Evolutionary conservation across 495 filamentous ascomycete species (phyloP).

Genomic region (Neurospora tetraspora): DNA sequence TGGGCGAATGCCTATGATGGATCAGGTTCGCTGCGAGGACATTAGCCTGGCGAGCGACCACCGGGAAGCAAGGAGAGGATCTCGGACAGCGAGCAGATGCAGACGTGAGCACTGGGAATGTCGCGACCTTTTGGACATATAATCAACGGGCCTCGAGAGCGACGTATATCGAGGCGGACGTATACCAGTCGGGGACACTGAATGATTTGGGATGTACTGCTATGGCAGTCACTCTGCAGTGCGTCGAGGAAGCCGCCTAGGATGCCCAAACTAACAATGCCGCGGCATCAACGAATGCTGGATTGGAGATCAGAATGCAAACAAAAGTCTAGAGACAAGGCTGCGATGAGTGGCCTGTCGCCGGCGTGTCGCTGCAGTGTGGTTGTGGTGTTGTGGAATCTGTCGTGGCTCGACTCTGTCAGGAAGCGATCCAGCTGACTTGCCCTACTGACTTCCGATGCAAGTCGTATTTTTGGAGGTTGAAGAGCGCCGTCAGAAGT

Average conservation of each 20-base stretch:
- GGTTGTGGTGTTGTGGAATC: not conserved
- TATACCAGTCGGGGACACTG: not conserved
- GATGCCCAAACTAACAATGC: not conserved
- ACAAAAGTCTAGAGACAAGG: not conserved
- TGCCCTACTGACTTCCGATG: not conserved
- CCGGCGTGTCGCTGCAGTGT: not conserved
- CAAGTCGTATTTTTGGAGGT: constrained; percentile 6
- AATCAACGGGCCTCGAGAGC: not conserved
- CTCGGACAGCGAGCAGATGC: not conserved
- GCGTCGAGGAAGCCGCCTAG: not conserved
- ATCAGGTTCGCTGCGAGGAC: not conserved
- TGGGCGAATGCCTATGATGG: not conserved
- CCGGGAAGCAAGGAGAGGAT: not conserved
- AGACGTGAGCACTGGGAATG: not conserved
- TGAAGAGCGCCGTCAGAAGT: constrained; percentile 1
- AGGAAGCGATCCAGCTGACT: not conserved
- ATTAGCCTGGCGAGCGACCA: not conserved
- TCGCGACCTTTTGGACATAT: not conserved
- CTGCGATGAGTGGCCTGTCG: not conserved
- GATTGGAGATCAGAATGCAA: not conserved
- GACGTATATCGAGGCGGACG: not conserved
- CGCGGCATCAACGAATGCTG: not conserved
- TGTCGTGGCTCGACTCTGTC: not conserved
- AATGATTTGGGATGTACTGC: not conserved
- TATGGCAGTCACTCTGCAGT: not conserved